Evolutionary conservation across 2,329 filamentous ascomycete genomes (phyloP).

Genomic region (Grosmannia clavigera): DNA sequence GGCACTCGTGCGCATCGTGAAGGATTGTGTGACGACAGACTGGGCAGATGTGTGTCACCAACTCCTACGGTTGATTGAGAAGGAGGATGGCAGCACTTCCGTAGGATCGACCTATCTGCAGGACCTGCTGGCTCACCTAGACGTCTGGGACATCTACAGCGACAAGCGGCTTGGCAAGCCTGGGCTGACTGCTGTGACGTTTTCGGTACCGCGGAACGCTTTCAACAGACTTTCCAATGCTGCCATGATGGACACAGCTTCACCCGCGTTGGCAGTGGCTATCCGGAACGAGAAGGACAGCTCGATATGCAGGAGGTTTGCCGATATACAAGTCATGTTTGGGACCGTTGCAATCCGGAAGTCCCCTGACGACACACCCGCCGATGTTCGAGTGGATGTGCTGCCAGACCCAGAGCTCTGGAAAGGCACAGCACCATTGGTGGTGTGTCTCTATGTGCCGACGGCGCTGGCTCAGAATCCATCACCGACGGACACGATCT

Average conservation of each 20-base stretch:
- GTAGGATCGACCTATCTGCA: conserved; percentile 6
- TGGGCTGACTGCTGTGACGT: conserved; percentile 22
- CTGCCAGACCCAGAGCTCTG: conserved; percentile 16
- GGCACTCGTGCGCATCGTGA: conserved; percentile 25
- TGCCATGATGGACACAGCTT: not conserved
- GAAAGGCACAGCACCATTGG: conserved; percentile 24
- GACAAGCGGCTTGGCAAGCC: conserved; percentile 18
- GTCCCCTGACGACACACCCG: conserved; percentile 14
- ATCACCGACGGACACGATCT: conserved; percentile 18
- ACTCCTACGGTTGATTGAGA: not conserved
- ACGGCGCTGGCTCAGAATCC: conserved; percentile 22
- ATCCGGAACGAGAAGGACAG: conserved; percentile 4
- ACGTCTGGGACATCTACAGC: conserved; percentile 21
- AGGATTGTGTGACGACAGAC: conserved; percentile 15
- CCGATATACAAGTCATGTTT: conserved; percentile 28
- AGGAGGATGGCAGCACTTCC: not conserved
- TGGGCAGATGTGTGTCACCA: not conserved
- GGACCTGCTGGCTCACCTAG: conserved; percentile 24
- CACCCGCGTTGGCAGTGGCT: not conserved
- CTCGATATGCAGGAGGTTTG: conserved; percentile 19
- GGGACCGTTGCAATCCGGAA: conserved; percentile 19
- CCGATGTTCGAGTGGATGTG: conserved; percentile 21
- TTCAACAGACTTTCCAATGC: conserved; percentile 10
- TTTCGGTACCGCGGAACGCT: conserved; percentile 20
- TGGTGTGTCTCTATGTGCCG: conserved; percentile 29